A percentile compares a stretch with the other conserved stretches of the same genome.
phyloP scores from a whole-genome alignment of 1,284 basidiomycete genomes.

The Boletus chippewaensis region DNA sequence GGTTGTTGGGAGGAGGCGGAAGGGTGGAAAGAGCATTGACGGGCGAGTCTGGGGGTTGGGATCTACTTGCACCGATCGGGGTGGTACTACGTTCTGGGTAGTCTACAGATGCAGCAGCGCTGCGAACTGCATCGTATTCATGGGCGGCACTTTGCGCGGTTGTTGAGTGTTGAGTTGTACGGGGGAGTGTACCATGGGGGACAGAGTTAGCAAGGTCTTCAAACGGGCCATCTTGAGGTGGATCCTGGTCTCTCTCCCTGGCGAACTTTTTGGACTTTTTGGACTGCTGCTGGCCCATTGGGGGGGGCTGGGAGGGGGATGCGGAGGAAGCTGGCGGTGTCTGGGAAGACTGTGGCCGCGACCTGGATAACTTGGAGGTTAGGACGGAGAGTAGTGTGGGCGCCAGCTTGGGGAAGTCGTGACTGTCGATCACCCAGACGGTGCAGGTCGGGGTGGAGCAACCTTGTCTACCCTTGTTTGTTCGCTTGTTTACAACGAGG shows the following conservation, averaged over 20 bases:
- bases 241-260: constrained; percentile 55
- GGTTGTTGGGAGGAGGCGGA: constrained; percentile 29
- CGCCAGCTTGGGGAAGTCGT: constrained; percentile 54
- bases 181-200: constrained; percentile 41
- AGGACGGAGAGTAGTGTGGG: constrained; percentile 71
- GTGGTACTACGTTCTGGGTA: constrained; percentile 40
- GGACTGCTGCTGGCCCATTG: constrained; percentile 74
- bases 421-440: constrained; percentile 32
- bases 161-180: constrained; percentile 35
- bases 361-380: constrained; percentile 59
- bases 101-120: constrained; percentile 41
- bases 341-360: constrained; percentile 63
- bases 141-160: constrained; percentile 32
- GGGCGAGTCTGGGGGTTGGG: constrained; percentile 29
- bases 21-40: constrained; percentile 24
- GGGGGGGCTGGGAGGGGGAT: constrained; percentile 31
- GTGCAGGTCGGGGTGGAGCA: constrained; percentile 22
- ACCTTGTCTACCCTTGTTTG: constrained; percentile 28
- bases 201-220: constrained; percentile 24
- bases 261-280: constrained; percentile 66
- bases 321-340: constrained; percentile 33
- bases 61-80: constrained; percentile 25
- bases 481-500: constrained; percentile 28
- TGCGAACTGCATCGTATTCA: constrained; percentile 34
- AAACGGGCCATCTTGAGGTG: constrained; percentile 28